Conservation (phyloP, 139 green algal genomes). For the Micromonas commoda region DNA sequence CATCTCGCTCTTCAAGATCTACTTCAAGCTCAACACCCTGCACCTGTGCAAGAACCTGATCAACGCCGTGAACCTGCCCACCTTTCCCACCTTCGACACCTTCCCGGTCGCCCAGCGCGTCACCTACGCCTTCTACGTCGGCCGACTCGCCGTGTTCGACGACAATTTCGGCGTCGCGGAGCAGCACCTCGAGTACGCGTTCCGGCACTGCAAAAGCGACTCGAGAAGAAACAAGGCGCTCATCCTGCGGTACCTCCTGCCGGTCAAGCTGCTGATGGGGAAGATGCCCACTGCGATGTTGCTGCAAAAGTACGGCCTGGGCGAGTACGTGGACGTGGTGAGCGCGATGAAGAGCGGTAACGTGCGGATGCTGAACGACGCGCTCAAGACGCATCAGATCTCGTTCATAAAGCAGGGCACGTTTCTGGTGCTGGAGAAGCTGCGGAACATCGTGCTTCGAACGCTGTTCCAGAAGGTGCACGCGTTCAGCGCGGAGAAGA, state of each 20-base stretch:
- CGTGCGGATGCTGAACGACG: conserved; percentile 48
- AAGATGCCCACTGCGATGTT: conserved; percentile 45
- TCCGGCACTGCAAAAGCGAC: conserved; percentile 52
- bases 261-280: conserved; percentile 59
- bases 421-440: conserved; percentile 71
- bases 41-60: conserved; percentile 63
- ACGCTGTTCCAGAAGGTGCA: conserved; percentile 54
- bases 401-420: conserved; percentile 48
- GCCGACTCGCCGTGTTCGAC: conserved; percentile 68
- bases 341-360: conserved; percentile 49
- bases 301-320: conserved; percentile 50
- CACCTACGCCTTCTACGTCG: conserved; percentile 66
- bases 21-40: conserved; percentile 70
- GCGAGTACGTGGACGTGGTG: conserved; percentile 48
- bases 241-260: conserved; percentile 65
- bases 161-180: conserved; percentile 56
- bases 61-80: conserved; percentile 47
- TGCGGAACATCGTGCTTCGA: conserved; percentile 55
- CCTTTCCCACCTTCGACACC: conserved; percentile 47
- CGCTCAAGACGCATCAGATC: conserved; percentile 44
- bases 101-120: conserved; percentile 55
- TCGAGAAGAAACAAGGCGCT: conserved; percentile 47
- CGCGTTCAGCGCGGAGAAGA: conserved; percentile 44
- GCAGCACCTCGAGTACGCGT: conserved; percentile 52
- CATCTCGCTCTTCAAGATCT: conserved; percentile 68